Evolutionary conservation across 306 rosid species (phyloP), one percentile per base, ranked within the genome.

Genomic region (Corylus americana): DNA sequence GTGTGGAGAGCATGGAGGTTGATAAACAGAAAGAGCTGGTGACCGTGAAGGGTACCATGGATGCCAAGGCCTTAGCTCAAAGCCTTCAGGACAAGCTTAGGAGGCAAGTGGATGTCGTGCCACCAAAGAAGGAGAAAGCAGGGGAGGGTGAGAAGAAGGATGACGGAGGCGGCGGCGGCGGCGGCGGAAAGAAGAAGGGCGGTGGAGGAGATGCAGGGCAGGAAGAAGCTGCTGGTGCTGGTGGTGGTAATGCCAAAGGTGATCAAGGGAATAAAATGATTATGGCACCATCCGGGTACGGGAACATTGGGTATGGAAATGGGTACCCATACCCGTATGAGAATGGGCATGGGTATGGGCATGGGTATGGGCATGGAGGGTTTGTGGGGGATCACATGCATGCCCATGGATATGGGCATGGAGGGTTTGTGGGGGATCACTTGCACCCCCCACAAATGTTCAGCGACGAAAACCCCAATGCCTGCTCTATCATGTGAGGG

Each of bases 391-490:
- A 39, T 4, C 44, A 39, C 44, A 3, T 39, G 39, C 2, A 35
- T 35, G 39, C 39, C 39, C 58, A 62, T 64, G 90, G 86, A 10
- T 73, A 77, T 49, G 88, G 83, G 2, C 55, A 85, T 64, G 84
- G 84, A 3, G 86, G 80, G 8, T 59, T 81, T 8, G 75, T 73
- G 20, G 89, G 79, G 5, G 86, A 82, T 71, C 88, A 78, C 1
- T 55, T 63, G 39, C 85, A 86, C 37, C 88, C 93, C 6, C 93
- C 96, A 0, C 89, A 88, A 53, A 67, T 90, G 39, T 94, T 94
- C 58, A 94, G 93, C 20, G 98, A 92, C 0, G 98, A 94, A 78
- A 94, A 94, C 83, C 98, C 98, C 1, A 88, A 92, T 81, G 97
- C 92, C 11, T 94, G 98, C 76, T 88, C 81, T 0, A 35, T 92